A percentile compares a stretch with the other conserved stretches of the same genome.
Conservation (phyloP, 257 asterid genomes). For the Parsonsia alboflavescens region DNA sequence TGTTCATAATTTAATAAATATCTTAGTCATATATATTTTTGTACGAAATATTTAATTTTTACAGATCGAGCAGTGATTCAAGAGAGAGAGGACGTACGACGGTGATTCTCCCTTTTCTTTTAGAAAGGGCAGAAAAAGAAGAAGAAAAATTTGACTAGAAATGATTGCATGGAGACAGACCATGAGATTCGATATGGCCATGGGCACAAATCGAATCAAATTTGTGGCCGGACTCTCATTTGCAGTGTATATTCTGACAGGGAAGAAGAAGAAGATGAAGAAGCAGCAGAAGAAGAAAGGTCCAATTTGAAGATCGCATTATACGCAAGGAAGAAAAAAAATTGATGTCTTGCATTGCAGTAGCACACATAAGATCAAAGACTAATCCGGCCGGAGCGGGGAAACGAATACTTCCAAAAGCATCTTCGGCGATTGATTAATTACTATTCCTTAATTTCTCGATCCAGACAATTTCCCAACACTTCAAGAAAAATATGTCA, state of each 20-base stretch:
- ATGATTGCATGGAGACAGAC: neutral
- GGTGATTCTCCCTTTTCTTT: too few species aligned
- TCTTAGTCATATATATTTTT: too few species aligned
- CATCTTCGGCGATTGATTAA: slow-evolving; percentile 4
- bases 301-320: slow-evolving; percentile 17
- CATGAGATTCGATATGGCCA: neutral
- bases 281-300: slow-evolving; percentile 7
- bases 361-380: neutral
- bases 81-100: too few species aligned
- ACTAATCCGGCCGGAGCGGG: neutral
- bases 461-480: too few species aligned
- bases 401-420: slow-evolving; percentile 1
- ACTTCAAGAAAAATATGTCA: too few species aligned
- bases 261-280: slow-evolving; percentile 1
- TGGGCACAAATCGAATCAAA: neutral
- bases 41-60: too few species aligned
- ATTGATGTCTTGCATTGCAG: neutral
- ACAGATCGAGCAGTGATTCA: too few species aligned
- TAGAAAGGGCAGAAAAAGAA: too few species aligned
- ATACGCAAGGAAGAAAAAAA: neutral
- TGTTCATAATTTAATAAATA: too few species aligned
- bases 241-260: neutral
- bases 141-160: neutral
- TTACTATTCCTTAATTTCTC: too few species aligned
- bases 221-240: neutral